Evolutionary conservation across 192 early-diverging fungal species (phyloP).

Genomic region (Coemansia sp.): DNA sequence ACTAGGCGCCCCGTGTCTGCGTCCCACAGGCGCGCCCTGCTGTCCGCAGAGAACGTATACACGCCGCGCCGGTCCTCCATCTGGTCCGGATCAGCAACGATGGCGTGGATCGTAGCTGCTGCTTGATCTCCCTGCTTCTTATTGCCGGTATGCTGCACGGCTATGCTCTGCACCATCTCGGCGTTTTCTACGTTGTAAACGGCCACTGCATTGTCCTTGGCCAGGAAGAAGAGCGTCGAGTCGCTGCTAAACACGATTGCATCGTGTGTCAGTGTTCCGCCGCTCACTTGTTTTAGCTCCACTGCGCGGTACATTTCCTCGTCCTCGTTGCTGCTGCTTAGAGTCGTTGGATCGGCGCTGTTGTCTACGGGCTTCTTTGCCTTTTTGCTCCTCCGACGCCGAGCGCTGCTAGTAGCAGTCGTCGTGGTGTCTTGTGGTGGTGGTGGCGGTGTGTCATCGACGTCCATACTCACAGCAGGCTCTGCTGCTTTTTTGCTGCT

Average conservation of each 20-base stretch:
- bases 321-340: too few species aligned
- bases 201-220: conserved; percentile 48
- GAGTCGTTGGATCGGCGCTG: background rate
- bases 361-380: background rate
- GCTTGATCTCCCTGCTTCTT: conserved; percentile 8
- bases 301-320: conserved; percentile 26
- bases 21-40: conserved; percentile 33
- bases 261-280: conserved; percentile 37
- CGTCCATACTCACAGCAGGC: background rate
- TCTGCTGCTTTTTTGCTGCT: background rate
- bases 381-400: conserved; percentile 4
- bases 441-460: too few species aligned
- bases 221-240: conserved; percentile 47
- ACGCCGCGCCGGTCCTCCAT: conserved; percentile 9
- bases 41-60: conserved; percentile 47
- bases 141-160: conserved; percentile 3
- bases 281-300: conserved; percentile 41
- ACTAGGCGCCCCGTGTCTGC: conserved; percentile 32
- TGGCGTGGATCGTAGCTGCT: conserved; percentile 22
- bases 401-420: background rate
- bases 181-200: conserved; percentile 53
- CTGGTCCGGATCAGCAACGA: conserved; percentile 24
- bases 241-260: conserved; percentile 50
- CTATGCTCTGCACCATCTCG: conserved; percentile 53
- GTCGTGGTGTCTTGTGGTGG: background rate